Evolutionary conservation across 116 monocot genomes (phyloP), one percentile per base, ranked within the genome.

Genomic region (Trichopus zeylanicus): DNA sequence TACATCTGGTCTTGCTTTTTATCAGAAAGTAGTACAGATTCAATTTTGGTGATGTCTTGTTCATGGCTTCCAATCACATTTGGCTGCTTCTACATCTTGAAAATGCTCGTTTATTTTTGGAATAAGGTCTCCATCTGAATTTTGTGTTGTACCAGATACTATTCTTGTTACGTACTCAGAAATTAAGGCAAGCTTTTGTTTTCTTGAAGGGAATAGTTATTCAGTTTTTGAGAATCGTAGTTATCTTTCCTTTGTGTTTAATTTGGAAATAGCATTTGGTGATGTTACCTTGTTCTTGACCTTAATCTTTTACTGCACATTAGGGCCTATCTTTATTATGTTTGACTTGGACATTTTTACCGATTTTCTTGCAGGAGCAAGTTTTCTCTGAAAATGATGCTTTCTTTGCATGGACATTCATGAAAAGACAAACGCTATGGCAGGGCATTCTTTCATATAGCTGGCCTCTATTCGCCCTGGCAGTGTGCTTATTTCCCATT

Each of bases 371-470:
- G 58, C 81, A 98, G 91, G 98, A 91, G 53, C 98, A 98, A 91
- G 66, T 70, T 21, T 98, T 98, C 60, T 82, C 85, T 42, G 85
- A 91, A 64, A 85, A 81, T 70, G 98, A 91, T 83, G 85, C 84
- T 7, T 98, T 98, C 69, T 98, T 91, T 76, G 98, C 91, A 24
- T 98, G 98, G 91, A 85, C 82, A 26, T 98, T 88, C 66, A 80
- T 91, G 82, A 98, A 88, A 77, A 91, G 80, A 46, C 61, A 72
- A 32, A 77, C 82, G 23, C 56, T 98, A 63, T 98, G 98, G 91
- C 91, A 91, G 57, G 86, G 85, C 29, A 82, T 98, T 73, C 91
- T 98, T 66, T 88, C 98, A 31, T 98, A 88, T 66, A 71, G 85
- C 48, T 98, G 98, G 98, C 98, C 98, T 56, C 61, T 98, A 31